These are phyloP conservation scores for Gossypium trilobum DNA, from an alignment of 441 rosid species.

Conservation along the genomic window DNA sequence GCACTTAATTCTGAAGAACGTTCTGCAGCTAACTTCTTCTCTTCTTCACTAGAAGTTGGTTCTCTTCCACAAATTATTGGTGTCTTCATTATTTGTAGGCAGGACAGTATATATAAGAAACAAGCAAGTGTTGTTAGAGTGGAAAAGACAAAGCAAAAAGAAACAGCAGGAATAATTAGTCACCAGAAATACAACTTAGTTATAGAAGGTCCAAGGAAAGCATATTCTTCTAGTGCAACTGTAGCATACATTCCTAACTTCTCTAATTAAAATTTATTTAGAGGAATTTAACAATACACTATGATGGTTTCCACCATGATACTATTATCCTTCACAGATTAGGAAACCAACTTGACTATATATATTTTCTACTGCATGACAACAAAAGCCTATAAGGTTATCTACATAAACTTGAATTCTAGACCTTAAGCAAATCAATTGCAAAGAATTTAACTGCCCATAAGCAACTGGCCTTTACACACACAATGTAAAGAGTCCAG, in stretches of 20 bases:
- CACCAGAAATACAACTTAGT: background rate
- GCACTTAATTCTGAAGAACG: slow-evolving; percentile 89
- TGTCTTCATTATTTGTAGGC: slow-evolving; percentile 33
- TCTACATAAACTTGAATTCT: background rate
- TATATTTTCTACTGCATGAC: background rate
- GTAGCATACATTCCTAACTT: background rate
- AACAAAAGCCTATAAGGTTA: background rate
- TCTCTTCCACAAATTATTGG: slow-evolving; percentile 96
- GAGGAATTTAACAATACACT: background rate
- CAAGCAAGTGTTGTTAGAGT: background rate
- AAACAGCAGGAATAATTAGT: background rate
- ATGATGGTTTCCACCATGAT: background rate
- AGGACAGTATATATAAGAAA: slow-evolving; percentile 16
- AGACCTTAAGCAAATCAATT: background rate
- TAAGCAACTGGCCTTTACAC: background rate
- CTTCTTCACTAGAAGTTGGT: slow-evolving; percentile 79
- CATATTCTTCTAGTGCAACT: background rate
- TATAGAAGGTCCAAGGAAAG: background rate
- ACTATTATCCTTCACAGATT: background rate
- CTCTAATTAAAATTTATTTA: background rate
- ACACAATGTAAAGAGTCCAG: background rate
- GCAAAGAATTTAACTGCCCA: background rate
- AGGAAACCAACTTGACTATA: background rate
- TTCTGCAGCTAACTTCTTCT: slow-evolving; percentile 64
- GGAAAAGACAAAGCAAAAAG: slow-evolving; percentile 6